Percentiles rank a stretch among this genome's conserved stretches.
Conservation (phyloP, 2,329 filamentous ascomycete genomes). For the Trichoderma polysporum region DNA sequence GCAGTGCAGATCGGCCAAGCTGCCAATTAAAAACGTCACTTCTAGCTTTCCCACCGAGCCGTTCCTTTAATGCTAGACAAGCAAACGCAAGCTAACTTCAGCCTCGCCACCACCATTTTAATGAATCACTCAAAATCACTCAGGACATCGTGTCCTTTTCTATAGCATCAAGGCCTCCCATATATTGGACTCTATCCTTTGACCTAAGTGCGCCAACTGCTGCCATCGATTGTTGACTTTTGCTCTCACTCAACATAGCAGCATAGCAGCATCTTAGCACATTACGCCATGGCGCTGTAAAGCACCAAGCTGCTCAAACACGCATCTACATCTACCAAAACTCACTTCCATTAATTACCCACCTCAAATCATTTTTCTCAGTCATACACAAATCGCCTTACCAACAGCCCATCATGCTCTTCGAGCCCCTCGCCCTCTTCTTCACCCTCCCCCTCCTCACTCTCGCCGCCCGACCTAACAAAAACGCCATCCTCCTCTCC, state of each 20-base stretch:
- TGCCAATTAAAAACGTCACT: not conserved
- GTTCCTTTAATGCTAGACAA: too few relatives aligned
- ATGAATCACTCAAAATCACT: slow-evolving; percentile 10
- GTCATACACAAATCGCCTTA: too few relatives aligned
- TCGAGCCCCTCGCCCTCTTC: slow-evolving; percentile 25
- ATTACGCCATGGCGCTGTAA: not conserved
- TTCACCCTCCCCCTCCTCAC: slow-evolving; percentile 30
- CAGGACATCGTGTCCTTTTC: slow-evolving; percentile 30
- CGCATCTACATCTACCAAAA: not conserved
- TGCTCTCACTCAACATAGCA: not conserved
- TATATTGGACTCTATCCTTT: not conserved
- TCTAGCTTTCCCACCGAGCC: too few relatives aligned
- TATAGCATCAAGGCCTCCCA: not conserved
- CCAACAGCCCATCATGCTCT: slow-evolving; percentile 31
- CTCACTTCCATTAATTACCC: not conserved
- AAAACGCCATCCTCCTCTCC: slow-evolving; percentile 57
- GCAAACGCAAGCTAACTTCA: not conserved
- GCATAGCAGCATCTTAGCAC: not conserved
- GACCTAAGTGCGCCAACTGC: too few relatives aligned
- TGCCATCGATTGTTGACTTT: too few relatives aligned
- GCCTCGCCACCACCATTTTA: slow-evolving; percentile 2
- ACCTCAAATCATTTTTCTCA: too few relatives aligned
- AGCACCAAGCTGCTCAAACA: not conserved
- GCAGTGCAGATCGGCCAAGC: not conserved
- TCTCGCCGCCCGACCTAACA: slow-evolving; percentile 33